Conservation (phyloP, 257 asterid genomes). For the Gentiana straminea region DNA sequence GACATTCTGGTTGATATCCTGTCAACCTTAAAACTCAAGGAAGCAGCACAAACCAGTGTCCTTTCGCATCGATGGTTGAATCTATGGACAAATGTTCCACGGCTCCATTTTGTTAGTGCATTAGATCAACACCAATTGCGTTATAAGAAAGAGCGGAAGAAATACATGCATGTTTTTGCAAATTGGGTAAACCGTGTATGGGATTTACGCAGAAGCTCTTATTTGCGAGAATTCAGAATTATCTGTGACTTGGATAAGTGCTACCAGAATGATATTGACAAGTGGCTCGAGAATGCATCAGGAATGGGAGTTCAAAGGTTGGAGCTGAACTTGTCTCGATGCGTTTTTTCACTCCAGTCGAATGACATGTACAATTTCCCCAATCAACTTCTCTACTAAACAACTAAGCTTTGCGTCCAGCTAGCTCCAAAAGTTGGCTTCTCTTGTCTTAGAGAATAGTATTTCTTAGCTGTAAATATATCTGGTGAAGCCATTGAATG, state of each 20-base stretch:
- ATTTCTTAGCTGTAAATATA: slow-evolving; percentile 29
- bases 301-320: not conserved
- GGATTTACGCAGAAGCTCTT: not conserved
- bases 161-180: no score
- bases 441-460: slow-evolving; percentile 22
- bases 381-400: no score
- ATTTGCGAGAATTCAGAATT: not conserved
- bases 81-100: not conserved
- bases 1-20: slow-evolving; percentile 2
- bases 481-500: slow-evolving; percentile 22
- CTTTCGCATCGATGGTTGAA: slow-evolving; percentile 7
- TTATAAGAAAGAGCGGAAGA: not conserved
- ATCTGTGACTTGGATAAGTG: not conserved
- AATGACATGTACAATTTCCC: not conserved
- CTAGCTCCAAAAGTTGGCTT: not conserved
- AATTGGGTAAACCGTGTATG: not conserved
- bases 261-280: not conserved
- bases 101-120: slow-evolving; percentile 5
- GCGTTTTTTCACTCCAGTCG: no score
- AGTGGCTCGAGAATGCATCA: slow-evolving; percentile 8
- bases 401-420: not conserved
- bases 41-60: slow-evolving; percentile 11
- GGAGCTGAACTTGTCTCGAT: not conserved
- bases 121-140: not conserved
- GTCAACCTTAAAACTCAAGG: not conserved